Base-by-base conservation (phyloP, 1,139 yeast species). In the Spathaspora sp. region DNA sequence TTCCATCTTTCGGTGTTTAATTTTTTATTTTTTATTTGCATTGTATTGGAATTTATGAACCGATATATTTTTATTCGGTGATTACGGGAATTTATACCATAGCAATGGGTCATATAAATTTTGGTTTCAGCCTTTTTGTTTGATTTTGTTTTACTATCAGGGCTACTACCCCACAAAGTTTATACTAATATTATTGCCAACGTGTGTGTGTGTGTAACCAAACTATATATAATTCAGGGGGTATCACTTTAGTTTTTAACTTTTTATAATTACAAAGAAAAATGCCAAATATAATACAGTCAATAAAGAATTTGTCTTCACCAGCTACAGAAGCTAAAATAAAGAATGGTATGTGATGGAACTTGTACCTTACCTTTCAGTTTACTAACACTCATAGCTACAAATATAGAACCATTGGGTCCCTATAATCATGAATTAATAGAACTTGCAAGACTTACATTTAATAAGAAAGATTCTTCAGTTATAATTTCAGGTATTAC, bases 351-450 rank as follows among this genome's bases (percentile, higher is more conserved):
- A 49, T 31, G 56, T 48, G 7, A 13, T 18, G 11, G 13, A 2
- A 13, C 10, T 16, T 15, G n/a, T 27, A 18, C 15, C 18, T 25
- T 27, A 15, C 42, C 11, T 27, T 3, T 9, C 7, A 20, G 17
- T 15, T 44, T 46, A 48, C 50, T 43, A 48, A 49, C 48, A 23
- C 23, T 38, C 37, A 18, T 39, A 47, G 72, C 76, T 17, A 72
- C 76, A n/a, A 64, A 60, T 52, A 61, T 57, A 39, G 73, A 71
- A 42, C 67, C 70, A 1, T 56, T 67, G 51, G 78, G 78, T 1
- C 78, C 78, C 0, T 65, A 67, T 31, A 69, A 70, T 42, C 59
- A 63, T 29, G 74, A 72, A 48, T 52, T 73, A 36, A 63, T 64
- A 37, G 71, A 69, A 41, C 51, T 73, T 8, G 59, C 76, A 3